These are phyloP conservation scores for Cytospora piceicola DNA, from an alignment of 2,329 filamentous ascomycete species.

Conservation along the genomic window DNA sequence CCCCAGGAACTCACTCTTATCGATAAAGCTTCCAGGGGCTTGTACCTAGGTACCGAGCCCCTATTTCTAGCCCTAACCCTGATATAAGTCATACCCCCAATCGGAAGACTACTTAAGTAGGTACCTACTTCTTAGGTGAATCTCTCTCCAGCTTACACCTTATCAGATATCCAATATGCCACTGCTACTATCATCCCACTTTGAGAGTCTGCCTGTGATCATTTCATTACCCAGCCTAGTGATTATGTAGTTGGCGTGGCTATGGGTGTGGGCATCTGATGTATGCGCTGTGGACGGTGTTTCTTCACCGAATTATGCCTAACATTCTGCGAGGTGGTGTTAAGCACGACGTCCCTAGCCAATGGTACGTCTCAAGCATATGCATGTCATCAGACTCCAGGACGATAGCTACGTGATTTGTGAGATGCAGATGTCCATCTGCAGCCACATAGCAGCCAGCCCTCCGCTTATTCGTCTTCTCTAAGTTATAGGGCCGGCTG, in stretches of 20 bases:
- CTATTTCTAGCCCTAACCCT: conserved; percentile 10
- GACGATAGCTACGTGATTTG: not conserved
- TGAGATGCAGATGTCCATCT: not conserved
- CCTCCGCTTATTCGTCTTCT: too few relatives aligned
- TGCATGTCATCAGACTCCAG: not conserved
- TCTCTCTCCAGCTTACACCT: not conserved
- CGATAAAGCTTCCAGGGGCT: conserved; percentile 12
- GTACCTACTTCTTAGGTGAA: too few relatives aligned
- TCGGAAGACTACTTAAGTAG: too few relatives aligned
- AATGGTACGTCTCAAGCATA: not conserved
- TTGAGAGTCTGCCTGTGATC: not conserved
- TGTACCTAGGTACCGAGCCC: not conserved
- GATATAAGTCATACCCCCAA: too few relatives aligned
- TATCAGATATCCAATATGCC: not conserved
- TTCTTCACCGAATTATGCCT: not conserved
- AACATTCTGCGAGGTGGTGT: not conserved
- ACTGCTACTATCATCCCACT: not conserved
- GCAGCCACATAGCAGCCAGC: not conserved
- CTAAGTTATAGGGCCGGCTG: too few relatives aligned
- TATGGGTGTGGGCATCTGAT: too few relatives aligned
- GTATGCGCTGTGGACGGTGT: too few relatives aligned
- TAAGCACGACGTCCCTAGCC: not conserved
- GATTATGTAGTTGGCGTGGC: too few relatives aligned
- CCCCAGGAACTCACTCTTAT: conserved; percentile 11
- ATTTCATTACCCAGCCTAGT: not conserved